These are phyloP conservation scores for Sporodiniella umbellata DNA, from an alignment of 371 early-diverging fungal genomes.

Conservation along the genomic window DNA sequence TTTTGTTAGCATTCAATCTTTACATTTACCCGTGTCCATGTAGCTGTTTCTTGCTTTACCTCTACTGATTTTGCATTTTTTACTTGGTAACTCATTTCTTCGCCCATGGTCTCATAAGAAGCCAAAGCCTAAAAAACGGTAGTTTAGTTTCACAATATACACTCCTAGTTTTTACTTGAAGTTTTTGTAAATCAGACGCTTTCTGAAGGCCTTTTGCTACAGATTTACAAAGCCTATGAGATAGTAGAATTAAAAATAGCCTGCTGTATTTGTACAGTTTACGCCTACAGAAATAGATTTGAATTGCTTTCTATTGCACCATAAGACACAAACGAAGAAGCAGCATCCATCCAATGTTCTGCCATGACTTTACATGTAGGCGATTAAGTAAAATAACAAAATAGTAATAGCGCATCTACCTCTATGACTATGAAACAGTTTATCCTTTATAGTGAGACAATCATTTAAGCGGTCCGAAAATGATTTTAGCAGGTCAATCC, in stretches of 20 bases:
- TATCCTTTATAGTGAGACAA: constrained; percentile 2
- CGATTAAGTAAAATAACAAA: neutral
- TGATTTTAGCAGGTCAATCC: constrained; percentile 9
- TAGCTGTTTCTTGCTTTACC: constrained; percentile 18
- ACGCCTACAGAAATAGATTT: constrained; percentile 32
- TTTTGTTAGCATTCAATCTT: too few species aligned
- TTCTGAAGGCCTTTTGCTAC: constrained; percentile 33
- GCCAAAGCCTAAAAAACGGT: constrained; percentile 13
- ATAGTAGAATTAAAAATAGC: too few species aligned
- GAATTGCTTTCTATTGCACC: constrained; percentile 40
- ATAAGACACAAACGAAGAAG: constrained; percentile 33
- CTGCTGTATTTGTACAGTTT: neutral
- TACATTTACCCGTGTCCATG: too few species aligned
- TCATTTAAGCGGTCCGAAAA: constrained; percentile 7
- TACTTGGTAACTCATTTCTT: constrained; percentile 30
- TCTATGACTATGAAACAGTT: constrained; percentile 8
- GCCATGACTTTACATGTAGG: constrained; percentile 4
- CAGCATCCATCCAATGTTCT: constrained; percentile 22
- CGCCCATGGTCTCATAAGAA: constrained; percentile 26
- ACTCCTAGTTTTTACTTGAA: constrained; percentile 16
- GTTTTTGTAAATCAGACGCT: constrained; percentile 21
- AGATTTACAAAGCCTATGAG: constrained; percentile 25
- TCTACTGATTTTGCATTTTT: constrained; percentile 28
- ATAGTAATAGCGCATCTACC: too few species aligned
- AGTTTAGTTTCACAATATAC: neutral